Percentiles rank a stretch among this genome's conserved stretches.
phyloP scores from a whole-genome alignment of 805 yeast species.

The Hanseniaspora clermontiae region DNA sequence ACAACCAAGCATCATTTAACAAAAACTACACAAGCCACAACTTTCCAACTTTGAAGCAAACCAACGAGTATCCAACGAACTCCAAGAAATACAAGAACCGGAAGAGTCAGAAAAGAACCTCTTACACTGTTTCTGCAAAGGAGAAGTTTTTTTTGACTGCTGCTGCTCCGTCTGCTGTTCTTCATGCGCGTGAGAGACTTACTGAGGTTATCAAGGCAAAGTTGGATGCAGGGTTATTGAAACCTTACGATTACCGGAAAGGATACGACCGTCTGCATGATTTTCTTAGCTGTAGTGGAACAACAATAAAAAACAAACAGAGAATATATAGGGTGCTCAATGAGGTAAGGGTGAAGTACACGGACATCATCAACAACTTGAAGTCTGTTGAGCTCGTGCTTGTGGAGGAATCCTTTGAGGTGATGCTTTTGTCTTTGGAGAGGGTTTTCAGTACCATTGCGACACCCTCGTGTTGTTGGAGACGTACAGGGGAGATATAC shows the following conservation, averaged over 20 bases:
- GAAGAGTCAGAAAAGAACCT: conserved; percentile 12
- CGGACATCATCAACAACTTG: conserved; percentile 81
- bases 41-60: conserved; percentile 7
- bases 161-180: conserved; percentile 90
- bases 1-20: not conserved
- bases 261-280: conserved; percentile 83
- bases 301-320: conserved; percentile 78
- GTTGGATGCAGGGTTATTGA: conserved; percentile 79
- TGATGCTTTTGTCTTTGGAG: conserved; percentile 86
- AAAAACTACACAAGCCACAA: conserved; percentile 9
- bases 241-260: conserved; percentile 85
- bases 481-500: conserved; percentile 92
- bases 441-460: conserved; percentile 95
- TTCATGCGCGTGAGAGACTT: conserved; percentile 83
- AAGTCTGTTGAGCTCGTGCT: conserved; percentile 82
- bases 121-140: conserved; percentile 54
- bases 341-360: conserved; percentile 79
- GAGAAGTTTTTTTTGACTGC: conserved; percentile 92
- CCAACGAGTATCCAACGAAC: not conserved
- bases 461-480: conserved; percentile 93
- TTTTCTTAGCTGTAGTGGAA: conserved; percentile 59
- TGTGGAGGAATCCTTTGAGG: conserved; percentile 87
- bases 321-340: conserved; percentile 76
- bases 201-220: conserved; percentile 91
- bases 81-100: not conserved